Base-by-base conservation (phyloP, 208 protist species). In the Blechomonas ayalai region DNA sequence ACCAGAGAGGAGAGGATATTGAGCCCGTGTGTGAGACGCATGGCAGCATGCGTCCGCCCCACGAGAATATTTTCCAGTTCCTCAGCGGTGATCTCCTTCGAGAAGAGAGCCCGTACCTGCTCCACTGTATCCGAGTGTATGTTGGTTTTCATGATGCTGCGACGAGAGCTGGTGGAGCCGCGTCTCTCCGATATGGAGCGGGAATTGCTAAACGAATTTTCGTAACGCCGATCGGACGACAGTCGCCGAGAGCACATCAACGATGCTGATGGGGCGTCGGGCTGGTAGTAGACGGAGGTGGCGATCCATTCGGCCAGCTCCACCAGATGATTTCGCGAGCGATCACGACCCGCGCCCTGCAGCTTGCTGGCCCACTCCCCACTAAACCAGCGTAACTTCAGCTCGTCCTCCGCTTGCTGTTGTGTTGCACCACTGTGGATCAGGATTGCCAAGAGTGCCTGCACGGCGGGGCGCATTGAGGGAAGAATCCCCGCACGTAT, bases 321-420 rank as follows among this genome's bases (percentile, higher is more conserved):
- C 9, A 67, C 61, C 28, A 95, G 57, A 3, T 68, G 75, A 19
- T 64, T 57, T 10, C 67, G 73, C 15, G 75, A 67, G n/a, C 51
- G 28, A 28, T 87, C 72, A 25, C 81, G 70, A 5, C 49, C 67
- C 20, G 48, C 45, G 0, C 86, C 82, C 45, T 91, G 80, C 26
- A 95, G 63, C 59, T 71, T 69, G 23, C 55, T 75, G 41, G 82
- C 82, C 82, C 86, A 95, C 50, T 95, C 82, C 9, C 82, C 74
- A 46, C 74, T 88, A 36, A 95, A 88, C 86, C 86, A 91, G 15
- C 78, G 61, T 34, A 86, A 55, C 62, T 83, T 85, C 36, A 95
- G 67, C 55, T 90, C 82, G 31, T 89, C 80, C 27, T 78, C 70
- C 9, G 82, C 82, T 36, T 87, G 71, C 31, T 76, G 65, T 34